These are phyloP conservation scores for Teunomyces kruisii DNA, from an alignment of 805 yeast genomes.

Conservation along the genomic window DNA sequence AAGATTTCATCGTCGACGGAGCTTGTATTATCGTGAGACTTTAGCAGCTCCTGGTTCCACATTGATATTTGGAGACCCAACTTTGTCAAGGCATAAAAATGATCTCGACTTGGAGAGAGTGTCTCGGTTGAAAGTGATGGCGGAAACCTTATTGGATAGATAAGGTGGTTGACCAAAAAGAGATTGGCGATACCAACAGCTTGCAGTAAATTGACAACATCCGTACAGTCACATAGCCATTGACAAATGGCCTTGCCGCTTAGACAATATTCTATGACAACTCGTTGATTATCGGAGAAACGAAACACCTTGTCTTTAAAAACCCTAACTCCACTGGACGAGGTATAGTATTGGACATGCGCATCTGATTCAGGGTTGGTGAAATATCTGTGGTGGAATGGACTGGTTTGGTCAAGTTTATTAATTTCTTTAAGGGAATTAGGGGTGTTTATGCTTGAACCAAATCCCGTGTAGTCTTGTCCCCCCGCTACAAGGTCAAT, in stretches of 20 bases:
- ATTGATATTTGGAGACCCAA: neutral
- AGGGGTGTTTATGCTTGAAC: neutral
- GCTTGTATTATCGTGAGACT: neutral
- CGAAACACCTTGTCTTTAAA: conserved; percentile 43
- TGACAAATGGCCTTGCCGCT: conserved; percentile 79
- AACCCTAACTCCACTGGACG: conserved; percentile 63
- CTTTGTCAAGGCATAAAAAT: neutral
- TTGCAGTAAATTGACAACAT: conserved; percentile 52
- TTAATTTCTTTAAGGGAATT: neutral
- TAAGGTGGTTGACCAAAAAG: conserved; percentile 47
- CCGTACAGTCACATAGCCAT: conserved; percentile 91
- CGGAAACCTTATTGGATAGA: conserved; percentile 41
- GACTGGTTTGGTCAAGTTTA: conserved; percentile 38
- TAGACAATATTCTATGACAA: conserved; percentile 46
- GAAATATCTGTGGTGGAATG: conserved; percentile 73
- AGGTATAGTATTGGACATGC: conserved; percentile 73
- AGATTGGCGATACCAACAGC: conserved; percentile 53
- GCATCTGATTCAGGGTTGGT: conserved; percentile 89
- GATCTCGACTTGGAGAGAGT: neutral
- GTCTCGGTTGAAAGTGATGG: conserved; percentile 30
- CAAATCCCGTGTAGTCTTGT: neutral
- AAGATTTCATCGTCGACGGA: neutral
- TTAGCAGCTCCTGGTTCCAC: neutral
- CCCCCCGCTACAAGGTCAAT: neutral
- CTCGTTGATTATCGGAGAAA: conserved; percentile 12